Evolutionary conservation across 2,329 filamentous ascomycete species (phyloP).

Genomic region (Calonectria hongkongensis): DNA sequence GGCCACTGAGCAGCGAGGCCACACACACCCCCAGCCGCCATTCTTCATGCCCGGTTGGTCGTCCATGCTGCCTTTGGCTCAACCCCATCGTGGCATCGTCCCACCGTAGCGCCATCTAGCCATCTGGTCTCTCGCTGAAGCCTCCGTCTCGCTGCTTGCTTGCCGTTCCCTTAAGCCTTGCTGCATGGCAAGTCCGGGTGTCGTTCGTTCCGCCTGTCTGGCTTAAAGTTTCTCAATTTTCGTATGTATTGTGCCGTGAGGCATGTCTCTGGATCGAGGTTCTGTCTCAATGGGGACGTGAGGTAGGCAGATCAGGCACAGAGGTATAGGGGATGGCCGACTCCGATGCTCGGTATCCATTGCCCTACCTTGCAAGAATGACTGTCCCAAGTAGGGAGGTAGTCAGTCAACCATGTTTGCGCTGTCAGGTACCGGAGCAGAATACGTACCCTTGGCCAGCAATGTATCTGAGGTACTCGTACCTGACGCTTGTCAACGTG

Average conservation of each 20-base stretch:
- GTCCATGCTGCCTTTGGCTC: constrained; percentile 14
- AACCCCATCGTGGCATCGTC: constrained; percentile 48
- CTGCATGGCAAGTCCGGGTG: constrained; percentile 26
- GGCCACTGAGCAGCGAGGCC: constrained; percentile 30
- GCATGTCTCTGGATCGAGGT: background rate
- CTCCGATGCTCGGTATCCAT: background rate
- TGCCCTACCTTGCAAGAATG: constrained; percentile 10
- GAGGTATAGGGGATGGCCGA: background rate
- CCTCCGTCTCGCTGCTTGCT: constrained; percentile 23
- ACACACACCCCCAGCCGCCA: constrained; percentile 32
- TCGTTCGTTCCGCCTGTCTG: constrained; percentile 30
- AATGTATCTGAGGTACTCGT: constrained; percentile 32
- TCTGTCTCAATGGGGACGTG: constrained; percentile 9
- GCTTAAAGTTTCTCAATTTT: constrained; percentile 1
- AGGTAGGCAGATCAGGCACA: constrained; percentile 6
- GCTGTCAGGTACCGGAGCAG: constrained; percentile 22
- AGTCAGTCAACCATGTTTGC: constrained; percentile 2
- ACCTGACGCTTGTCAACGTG: constrained; percentile 32
- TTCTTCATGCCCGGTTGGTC: constrained; percentile 48
- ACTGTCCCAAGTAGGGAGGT: constrained; percentile 22
- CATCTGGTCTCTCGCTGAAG: constrained; percentile 25
- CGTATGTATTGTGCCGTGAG: constrained; percentile 15
- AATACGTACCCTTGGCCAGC: constrained; percentile 14
- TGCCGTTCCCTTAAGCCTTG: constrained; percentile 22
- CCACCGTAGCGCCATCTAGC: constrained; percentile 53